Percentiles rank a stretch among this genome's conserved stretches.
Conservation (phyloP, 2,329 filamentous ascomycete species). For the Helotiales sp. region DNA sequence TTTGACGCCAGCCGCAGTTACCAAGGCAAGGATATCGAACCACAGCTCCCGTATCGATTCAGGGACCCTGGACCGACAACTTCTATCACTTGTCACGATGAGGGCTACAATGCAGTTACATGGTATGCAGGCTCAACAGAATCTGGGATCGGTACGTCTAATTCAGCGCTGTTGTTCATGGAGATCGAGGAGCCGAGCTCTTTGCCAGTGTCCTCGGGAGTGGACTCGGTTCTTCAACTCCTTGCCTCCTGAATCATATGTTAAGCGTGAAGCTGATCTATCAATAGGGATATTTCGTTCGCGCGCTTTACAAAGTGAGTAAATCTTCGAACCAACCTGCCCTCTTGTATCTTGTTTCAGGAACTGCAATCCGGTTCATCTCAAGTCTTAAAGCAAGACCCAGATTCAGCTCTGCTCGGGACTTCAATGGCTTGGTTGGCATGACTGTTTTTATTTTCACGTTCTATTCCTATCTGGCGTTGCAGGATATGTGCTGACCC, state of each 20-base stretch:
- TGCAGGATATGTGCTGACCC: background rate
- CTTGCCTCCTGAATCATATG: background rate
- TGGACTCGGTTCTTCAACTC: background rate
- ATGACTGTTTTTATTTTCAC: background rate
- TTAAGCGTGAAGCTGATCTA: background rate
- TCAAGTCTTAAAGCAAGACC: too few species aligned
- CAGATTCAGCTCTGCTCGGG: too few species aligned
- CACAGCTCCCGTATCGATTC: background rate
- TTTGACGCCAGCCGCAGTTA: background rate
- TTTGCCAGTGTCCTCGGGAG: background rate
- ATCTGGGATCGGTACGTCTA: background rate
- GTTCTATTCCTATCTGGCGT: too few species aligned
- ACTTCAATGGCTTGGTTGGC: too few species aligned
- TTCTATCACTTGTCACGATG: background rate
- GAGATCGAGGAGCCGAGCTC: too few species aligned
- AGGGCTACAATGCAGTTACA: background rate
- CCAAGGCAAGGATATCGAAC: background rate
- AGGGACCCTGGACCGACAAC: background rate
- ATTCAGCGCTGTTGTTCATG: background rate
- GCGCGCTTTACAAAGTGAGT: too few species aligned
- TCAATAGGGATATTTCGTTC: too few species aligned
- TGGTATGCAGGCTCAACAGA: background rate
- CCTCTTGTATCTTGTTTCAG: too few species aligned
- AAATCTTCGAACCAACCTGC: too few species aligned
- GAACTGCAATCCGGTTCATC: too few species aligned